Evolutionary conservation across 306 rosid genomes (phyloP).

Genomic region (Quercus variabilis): DNA sequence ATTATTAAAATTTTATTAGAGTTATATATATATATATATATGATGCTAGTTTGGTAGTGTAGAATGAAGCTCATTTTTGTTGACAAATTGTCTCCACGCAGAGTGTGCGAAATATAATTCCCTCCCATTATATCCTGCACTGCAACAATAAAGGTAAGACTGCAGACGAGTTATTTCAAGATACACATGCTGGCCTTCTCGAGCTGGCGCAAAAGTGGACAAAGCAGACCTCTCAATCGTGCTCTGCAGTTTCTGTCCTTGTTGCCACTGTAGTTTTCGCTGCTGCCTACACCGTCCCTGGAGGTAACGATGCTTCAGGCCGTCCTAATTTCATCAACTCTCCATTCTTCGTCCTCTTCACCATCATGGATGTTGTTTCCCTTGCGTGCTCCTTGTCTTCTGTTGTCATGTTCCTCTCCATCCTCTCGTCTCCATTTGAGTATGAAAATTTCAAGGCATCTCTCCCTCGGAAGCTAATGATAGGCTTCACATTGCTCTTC

Average conservation of each 20-base stretch:
- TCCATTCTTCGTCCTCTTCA: neutral
- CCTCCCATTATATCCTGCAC: neutral
- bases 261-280: conserved; percentile 1
- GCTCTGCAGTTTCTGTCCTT: neutral
- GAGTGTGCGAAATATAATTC: neutral
- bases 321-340: neutral
- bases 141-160: neutral
- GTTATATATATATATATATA: too few relatives aligned
- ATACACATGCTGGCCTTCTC: neutral
- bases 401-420: neutral
- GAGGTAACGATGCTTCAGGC: neutral
- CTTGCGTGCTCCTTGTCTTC: neutral
- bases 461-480: neutral
- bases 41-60: too few relatives aligned
- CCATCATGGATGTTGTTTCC: neutral
- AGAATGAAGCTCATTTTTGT: too few relatives aligned
- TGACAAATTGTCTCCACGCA: neutral
- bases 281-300: neutral
- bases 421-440: neutral
- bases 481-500: neutral
- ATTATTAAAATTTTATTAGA: too few relatives aligned
- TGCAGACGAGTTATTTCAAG: neutral
- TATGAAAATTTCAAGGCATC: neutral
- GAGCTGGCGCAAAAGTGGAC: neutral
- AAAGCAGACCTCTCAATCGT: neutral